Percentiles rank a stretch among this genome's conserved stretches.
These are phyloP conservation scores for Blastobotrys mokoenaii DNA, from an alignment of 805 yeast genomes.

Conservation along the genomic window DNA sequence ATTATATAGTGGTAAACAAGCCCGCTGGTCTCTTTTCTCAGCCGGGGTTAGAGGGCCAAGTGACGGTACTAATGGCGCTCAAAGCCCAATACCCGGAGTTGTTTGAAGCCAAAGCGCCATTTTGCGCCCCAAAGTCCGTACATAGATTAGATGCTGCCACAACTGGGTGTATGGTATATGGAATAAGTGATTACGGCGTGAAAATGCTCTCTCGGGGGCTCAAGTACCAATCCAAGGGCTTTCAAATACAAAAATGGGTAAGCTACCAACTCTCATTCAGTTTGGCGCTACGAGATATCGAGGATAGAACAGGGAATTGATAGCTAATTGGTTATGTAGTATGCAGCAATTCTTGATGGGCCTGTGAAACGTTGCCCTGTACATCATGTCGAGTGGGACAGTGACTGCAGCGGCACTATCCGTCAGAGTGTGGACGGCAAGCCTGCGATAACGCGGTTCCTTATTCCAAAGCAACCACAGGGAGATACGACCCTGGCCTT, in stretches of 20 bases:
- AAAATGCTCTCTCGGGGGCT: conserved; percentile 10
- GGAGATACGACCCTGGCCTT: conserved; percentile 5
- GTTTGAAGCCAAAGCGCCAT: conserved; percentile 8
- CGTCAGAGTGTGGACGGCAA: conserved; percentile 4
- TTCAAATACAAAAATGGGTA: conserved; percentile 7
- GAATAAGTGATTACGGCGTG: conserved; percentile 11
- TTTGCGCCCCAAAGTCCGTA: conserved; percentile 13
- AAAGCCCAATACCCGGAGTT: conserved; percentile 7
- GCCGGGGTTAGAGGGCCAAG: conserved; percentile 3
- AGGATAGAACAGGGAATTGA: too few species aligned
- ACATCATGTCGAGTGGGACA: too few species aligned
- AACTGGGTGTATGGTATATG: conserved; percentile 17
- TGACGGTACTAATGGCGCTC: conserved; percentile 6
- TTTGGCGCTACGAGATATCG: too few species aligned
- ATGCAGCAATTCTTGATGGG: conserved; percentile 7
- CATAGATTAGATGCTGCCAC: conserved; percentile 15
- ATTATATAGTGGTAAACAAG: conserved; percentile 15
- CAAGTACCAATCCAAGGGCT: conserved; percentile 5
- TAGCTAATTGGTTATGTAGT: background rate
- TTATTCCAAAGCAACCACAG: background rate
- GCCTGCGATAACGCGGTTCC: conserved; percentile 8
- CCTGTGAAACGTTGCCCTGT: background rate
- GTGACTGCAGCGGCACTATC: conserved; percentile 5
- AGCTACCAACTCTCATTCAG: too few species aligned
- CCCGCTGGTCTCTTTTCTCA: conserved; percentile 16